Percentiles rank a stretch among this genome's conserved stretches.
Evolutionary conservation across 495 filamentous ascomycete genomes (phyloP).

Genomic region (Neurospora sp.): DNA sequence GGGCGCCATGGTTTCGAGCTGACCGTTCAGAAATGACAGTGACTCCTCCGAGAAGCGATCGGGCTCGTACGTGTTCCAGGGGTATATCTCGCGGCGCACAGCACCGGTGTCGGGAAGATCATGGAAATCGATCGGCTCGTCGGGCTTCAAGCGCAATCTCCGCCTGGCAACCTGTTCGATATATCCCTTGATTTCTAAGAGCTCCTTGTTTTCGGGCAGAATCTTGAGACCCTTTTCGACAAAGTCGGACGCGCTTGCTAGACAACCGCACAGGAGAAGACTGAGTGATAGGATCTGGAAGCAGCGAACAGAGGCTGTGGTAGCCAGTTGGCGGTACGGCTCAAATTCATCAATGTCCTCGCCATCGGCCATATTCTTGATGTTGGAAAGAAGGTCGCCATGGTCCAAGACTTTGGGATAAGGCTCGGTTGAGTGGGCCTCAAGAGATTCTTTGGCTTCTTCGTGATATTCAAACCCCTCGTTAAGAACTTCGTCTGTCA

Average conservation of each 20-base stretch:
- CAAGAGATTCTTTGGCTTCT: conserved; percentile 35
- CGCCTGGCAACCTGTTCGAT: conserved; percentile 38
- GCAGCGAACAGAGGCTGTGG: conserved; percentile 36
- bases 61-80: conserved; percentile 87
- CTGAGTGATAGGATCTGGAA: conserved; percentile 49
- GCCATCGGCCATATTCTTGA: conserved; percentile 29
- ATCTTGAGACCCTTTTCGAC: conserved; percentile 41
- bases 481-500: conserved; percentile 71
- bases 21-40: conserved; percentile 54
- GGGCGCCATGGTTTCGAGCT: conserved; percentile 55
- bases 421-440: conserved; percentile 17
- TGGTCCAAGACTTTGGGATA: conserved; percentile 29
- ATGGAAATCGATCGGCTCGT: conserved; percentile 36
- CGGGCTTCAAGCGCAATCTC: conserved; percentile 28
- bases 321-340: conserved; percentile 25
- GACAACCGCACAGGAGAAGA: conserved; percentile 57
- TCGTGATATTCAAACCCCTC: conserved; percentile 58
- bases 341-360: conserved; percentile 16
- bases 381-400: conserved; percentile 27
- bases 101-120: conserved; percentile 59
- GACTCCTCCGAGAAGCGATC: conserved; percentile 66
- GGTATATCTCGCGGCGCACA: conserved; percentile 80
- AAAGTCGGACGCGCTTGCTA: conserved; percentile 60
- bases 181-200: conserved; percentile 34
- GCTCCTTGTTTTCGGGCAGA: conserved; percentile 35